Conservation (phyloP, 1,284 basidiomycete species). For the Ustilago vetiveriae region DNA sequence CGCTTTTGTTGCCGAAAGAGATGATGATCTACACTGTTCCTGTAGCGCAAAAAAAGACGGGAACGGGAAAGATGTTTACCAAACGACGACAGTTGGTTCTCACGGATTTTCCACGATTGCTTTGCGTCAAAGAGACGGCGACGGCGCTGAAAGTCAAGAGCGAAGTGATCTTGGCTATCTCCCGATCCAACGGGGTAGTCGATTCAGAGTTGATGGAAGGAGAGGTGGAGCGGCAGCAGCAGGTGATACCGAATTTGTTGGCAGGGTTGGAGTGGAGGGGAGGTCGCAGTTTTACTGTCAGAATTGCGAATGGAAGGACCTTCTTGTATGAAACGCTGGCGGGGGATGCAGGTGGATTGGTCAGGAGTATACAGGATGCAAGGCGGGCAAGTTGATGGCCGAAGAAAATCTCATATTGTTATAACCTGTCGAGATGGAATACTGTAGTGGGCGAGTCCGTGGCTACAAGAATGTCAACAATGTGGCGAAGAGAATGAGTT, state of each 20-base stretch:
- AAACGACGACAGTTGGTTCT: conserved; percentile 70
- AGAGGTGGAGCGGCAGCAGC: conserved; percentile 6
- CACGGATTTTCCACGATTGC: conserved; percentile 71
- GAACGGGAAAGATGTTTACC: conserved; percentile 63
- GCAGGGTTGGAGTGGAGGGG: conserved; percentile 44
- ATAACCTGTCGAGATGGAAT: too few relatives aligned
- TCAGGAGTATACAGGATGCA: conserved; percentile 49
- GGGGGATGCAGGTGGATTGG: conserved; percentile 54
- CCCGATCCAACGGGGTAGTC: conserved; percentile 48
- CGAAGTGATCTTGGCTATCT: conserved; percentile 68
- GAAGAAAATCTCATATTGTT: too few relatives aligned
- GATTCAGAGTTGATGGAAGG: not conserved
- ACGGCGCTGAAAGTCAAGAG: conserved; percentile 68
- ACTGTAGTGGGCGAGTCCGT: too few relatives aligned
- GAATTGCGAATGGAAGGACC: conserved; percentile 35
- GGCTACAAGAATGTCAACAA: too few relatives aligned
- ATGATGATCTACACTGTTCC: conserved; percentile 57
- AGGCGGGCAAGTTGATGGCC: conserved; percentile 1
- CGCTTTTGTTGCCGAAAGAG: conserved; percentile 58
- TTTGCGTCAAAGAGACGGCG: conserved; percentile 70
- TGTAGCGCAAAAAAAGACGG: conserved; percentile 57
- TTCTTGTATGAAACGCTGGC: conserved; percentile 57
- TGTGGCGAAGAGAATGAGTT: too few relatives aligned
- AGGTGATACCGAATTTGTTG: conserved; percentile 47
- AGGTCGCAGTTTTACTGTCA: conserved; percentile 37